Conservation (phyloP, 805 yeast genomes). For the Teunomyces stri region DNA sequence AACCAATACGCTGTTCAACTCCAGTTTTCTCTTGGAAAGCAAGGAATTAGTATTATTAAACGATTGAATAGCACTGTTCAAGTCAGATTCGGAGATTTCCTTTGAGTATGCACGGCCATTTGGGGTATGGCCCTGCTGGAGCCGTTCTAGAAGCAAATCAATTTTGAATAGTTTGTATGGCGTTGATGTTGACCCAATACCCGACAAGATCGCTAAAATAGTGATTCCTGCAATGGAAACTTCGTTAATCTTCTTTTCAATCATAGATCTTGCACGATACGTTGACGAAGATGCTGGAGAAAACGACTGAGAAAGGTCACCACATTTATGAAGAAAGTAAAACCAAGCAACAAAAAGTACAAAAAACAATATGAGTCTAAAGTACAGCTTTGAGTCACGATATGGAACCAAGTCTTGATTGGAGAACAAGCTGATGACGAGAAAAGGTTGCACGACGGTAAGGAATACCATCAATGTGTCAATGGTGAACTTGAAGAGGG, state of each 20-base stretch:
- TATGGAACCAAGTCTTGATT: constrained; percentile 26
- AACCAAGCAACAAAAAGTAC: constrained; percentile 31
- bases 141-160: constrained; percentile 6
- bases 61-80: constrained; percentile 34
- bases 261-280: constrained; percentile 21
- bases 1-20: constrained; percentile 21
- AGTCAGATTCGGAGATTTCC: constrained; percentile 27
- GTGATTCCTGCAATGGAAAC: constrained; percentile 49
- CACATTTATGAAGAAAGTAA: constrained; percentile 29
- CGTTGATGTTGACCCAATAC: constrained; percentile 51
- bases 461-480: constrained; percentile 37
- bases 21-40: constrained; percentile 29
- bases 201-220: constrained; percentile 49
- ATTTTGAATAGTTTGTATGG: constrained; percentile 28
- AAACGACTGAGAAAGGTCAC: constrained; percentile 28
- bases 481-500: constrained; percentile 40
- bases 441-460: constrained; percentile 44
- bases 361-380: background rate
- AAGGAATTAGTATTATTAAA: constrained; percentile 41
- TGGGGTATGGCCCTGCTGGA: background rate
- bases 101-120: constrained; percentile 9
- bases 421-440: constrained; percentile 30
- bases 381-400: constrained; percentile 3
- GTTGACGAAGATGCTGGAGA: constrained; percentile 15
- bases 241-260: constrained; percentile 45